Conservation (phyloP, 345 rosid genomes). For the Euphorbia peplus region DNA sequence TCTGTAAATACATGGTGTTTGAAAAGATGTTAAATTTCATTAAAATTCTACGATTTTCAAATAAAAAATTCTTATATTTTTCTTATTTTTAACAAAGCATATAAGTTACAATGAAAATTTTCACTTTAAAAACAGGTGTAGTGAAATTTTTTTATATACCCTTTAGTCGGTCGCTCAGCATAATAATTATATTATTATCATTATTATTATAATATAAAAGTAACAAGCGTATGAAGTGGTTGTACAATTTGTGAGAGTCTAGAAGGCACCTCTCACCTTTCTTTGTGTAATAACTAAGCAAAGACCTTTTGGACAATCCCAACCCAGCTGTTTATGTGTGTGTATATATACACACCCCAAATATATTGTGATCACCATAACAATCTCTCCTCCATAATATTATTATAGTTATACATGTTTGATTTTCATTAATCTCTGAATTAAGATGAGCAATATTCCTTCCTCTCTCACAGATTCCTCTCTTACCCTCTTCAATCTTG, state of each 20-base stretch:
- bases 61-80: no score
- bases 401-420: slow-evolving; percentile 11
- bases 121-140: no score
- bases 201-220: background rate
- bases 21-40: no score
- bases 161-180: no score
- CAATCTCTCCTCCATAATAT: slow-evolving; percentile 17
- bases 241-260: background rate
- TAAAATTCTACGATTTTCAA: no score
- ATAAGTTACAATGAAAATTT: no score
- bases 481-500: slow-evolving; percentile 62
- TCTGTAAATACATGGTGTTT: no score
- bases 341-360: slow-evolving; percentile 16
- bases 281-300: slow-evolving; percentile 22
- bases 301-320: background rate
- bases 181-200: background rate
- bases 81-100: no score
- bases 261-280: background rate
- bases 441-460: slow-evolving; percentile 88
- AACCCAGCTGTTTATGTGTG: background rate
- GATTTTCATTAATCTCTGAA: slow-evolving; percentile 9
- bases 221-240: no score
- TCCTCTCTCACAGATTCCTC: slow-evolving; percentile 69
- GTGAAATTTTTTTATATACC: no score
- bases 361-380: background rate